Percentiles rank a stretch among this genome's conserved stretches.
These are phyloP conservation scores for Omphalotus olearius DNA, from an alignment of 1,284 basidiomycete genomes.

Conservation along the genomic window DNA sequence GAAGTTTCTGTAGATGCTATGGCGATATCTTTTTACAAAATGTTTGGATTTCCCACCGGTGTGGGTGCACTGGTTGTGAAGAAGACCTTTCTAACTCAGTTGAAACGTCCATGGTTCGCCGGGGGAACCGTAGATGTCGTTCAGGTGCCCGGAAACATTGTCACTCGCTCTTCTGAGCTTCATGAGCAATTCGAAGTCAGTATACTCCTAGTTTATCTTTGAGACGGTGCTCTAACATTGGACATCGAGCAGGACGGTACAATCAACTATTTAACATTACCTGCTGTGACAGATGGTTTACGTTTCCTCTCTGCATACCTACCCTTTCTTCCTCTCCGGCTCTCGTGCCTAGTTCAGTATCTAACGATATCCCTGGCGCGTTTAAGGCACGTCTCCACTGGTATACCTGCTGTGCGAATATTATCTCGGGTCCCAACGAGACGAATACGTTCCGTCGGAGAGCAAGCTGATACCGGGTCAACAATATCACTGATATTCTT, in stretches of 20 bases:
- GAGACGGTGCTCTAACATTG: no score
- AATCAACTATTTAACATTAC: slow-evolving; percentile 72
- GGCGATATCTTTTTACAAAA: slow-evolving; percentile 84
- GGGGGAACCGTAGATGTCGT: slow-evolving; percentile 80
- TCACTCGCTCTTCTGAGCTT: slow-evolving; percentile 54
- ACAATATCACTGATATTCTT: slow-evolving; percentile 62
- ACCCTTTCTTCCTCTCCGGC: slow-evolving; percentile 68
- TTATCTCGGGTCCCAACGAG: slow-evolving; percentile 56
- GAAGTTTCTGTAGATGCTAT: slow-evolving; percentile 73
- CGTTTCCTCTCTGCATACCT: slow-evolving; percentile 72
- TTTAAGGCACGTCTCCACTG: slow-evolving; percentile 55
- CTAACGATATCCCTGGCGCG: slow-evolving; percentile 50
- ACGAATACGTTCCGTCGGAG: slow-evolving; percentile 53
- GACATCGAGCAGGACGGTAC: slow-evolving; percentile 63
- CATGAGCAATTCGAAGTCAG: slow-evolving; percentile 76
- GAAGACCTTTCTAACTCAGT: slow-evolving; percentile 53
- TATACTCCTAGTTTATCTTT: neutral
- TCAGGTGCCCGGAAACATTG: slow-evolving; percentile 68
- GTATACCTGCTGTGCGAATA: slow-evolving; percentile 56
- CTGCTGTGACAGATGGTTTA: slow-evolving; percentile 72
- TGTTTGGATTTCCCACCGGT: slow-evolving; percentile 86
- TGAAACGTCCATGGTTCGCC: slow-evolving; percentile 78
- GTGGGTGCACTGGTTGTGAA: slow-evolving; percentile 77
- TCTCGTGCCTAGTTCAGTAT: slow-evolving; percentile 59
- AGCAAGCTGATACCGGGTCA: slow-evolving; percentile 64